Percentiles rank a stretch among this genome's conserved stretches.
Evolutionary conservation across 257 asterid species (phyloP).

Genomic region (Penstemon newberryi): DNA sequence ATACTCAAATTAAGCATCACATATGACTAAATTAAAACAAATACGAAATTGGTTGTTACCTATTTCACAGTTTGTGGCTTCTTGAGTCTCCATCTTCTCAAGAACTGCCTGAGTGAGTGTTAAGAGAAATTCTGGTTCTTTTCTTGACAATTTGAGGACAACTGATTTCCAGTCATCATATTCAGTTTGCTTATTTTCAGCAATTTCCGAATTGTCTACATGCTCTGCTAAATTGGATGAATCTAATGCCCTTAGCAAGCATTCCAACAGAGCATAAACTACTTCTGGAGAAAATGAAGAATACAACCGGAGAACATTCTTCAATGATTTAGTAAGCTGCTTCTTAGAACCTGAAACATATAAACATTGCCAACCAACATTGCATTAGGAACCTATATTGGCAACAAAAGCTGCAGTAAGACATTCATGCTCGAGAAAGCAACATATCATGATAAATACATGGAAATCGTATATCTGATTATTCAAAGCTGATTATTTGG

Average conservation of each 20-base stretch:
- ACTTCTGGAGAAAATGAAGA: constrained; percentile 74
- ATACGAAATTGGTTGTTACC: constrained; percentile 38
- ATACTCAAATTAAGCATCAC: not conserved
- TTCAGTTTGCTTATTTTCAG: constrained; percentile 31
- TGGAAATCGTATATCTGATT: not conserved
- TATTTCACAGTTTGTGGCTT: constrained; percentile 32
- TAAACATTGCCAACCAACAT: not conserved
- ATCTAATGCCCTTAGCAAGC: constrained; percentile 61
- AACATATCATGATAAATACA: constrained; percentile 6
- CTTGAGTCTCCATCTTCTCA: constrained; percentile 55
- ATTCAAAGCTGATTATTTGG: not conserved
- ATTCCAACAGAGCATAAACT: constrained; percentile 60
- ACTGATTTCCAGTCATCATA: constrained; percentile 74
- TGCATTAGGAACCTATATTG: not conserved
- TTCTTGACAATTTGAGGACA: constrained; percentile 60
- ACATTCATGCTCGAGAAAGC: not conserved
- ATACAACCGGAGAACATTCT: constrained; percentile 61
- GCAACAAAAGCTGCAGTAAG: not conserved
- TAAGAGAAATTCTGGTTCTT: constrained; percentile 64
- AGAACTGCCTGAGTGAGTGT: constrained; percentile 64
- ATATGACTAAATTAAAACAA: no score
- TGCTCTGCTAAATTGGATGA: constrained; percentile 36
- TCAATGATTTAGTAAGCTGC: constrained; percentile 57
- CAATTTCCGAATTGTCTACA: constrained; percentile 30
- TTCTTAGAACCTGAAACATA: constrained; percentile 61